Percentiles rank a stretch among this genome's conserved stretches.
Evolutionary conservation across 31 red algal species (phyloP).

Genomic region (Asparagopsis taxiformis): DNA sequence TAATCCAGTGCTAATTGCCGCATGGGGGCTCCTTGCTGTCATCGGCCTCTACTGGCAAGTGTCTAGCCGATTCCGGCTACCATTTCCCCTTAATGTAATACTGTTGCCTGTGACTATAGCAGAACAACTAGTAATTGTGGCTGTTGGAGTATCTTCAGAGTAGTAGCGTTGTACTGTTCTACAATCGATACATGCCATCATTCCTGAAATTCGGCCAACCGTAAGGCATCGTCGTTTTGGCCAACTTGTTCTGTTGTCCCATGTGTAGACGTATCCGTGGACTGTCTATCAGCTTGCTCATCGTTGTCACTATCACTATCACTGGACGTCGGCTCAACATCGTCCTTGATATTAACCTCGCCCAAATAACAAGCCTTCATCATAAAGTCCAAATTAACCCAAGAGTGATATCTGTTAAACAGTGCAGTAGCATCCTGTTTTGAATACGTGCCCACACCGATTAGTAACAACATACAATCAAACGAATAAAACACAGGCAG

Average conservation of each 20-base stretch:
- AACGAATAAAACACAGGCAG: no score
- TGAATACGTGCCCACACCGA: background rate
- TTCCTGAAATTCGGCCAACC: no score
- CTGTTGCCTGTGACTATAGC: conserved; percentile 36
- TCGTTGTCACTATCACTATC: conserved; percentile 14
- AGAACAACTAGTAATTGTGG: conserved; percentile 33
- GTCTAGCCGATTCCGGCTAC: conserved; percentile 4
- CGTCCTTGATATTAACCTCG: conserved; percentile 28
- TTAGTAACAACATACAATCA: no score
- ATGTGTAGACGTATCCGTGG: no score
- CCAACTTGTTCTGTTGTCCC: no score
- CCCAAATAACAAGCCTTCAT: conserved; percentile 58
- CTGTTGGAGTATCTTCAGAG: conserved; percentile 26
- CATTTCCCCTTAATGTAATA: conserved; percentile 65
- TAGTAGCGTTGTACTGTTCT: background rate
- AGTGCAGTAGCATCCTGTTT: conserved; percentile 74
- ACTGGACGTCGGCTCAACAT: background rate
- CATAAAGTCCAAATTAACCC: conserved; percentile 88
- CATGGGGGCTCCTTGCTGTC: conserved; percentile 28
- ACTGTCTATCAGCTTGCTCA: background rate
- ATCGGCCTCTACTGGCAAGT: conserved; percentile 52
- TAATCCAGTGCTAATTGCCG: conserved; percentile 3
- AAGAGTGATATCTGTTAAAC: conserved; percentile 84
- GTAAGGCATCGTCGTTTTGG: no score
- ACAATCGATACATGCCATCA: no score